phyloP scores from a whole-genome alignment of 2,329 filamentous ascomycete genomes.

The Paraphoma chrysanthemicola region DNA sequence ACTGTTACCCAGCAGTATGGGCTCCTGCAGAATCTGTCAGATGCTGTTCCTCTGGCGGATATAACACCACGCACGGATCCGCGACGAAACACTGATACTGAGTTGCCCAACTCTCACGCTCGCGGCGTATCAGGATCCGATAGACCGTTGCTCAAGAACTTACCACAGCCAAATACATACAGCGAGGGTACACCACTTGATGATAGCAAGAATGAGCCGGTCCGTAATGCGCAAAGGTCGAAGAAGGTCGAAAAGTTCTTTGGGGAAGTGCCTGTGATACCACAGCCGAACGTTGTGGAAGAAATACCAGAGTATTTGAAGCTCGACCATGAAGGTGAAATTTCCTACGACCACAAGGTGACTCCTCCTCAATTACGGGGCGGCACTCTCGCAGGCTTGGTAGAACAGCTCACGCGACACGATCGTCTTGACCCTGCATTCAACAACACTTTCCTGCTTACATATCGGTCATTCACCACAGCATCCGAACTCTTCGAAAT shows the following conservation, averaged over 20 bases:
- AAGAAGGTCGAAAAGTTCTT: conserved; percentile 61
- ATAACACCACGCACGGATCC: conserved; percentile 34
- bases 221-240: conserved; percentile 47
- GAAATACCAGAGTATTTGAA: conserved; percentile 84
- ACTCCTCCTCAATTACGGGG: conserved; percentile 80
- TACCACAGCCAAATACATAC: conserved; percentile 69
- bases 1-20: conserved; percentile 88
- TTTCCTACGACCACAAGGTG: conserved; percentile 87
- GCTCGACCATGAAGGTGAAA: conserved; percentile 86
- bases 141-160: conserved; percentile 59
- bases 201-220: conserved; percentile 43
- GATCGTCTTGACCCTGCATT: conserved; percentile 95
- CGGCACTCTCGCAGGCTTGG: conserved; percentile 85
- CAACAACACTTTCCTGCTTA: conserved; percentile 97
- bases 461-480: conserved; percentile 92
- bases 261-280: conserved; percentile 58
- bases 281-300: conserved; percentile 62
- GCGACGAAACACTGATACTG: conserved; percentile 54
- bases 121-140: conserved; percentile 41
- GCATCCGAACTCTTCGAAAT: conserved; percentile 92
- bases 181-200: conserved; percentile 59
- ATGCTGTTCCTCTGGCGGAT: conserved; percentile 68
- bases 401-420: conserved; percentile 94
- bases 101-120: conserved; percentile 37
- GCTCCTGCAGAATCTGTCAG: conserved; percentile 84